These are phyloP conservation scores for Knoxdaviesia proteae DNA, from an alignment of 2,329 filamentous ascomycete genomes.

Conservation along the genomic window DNA sequence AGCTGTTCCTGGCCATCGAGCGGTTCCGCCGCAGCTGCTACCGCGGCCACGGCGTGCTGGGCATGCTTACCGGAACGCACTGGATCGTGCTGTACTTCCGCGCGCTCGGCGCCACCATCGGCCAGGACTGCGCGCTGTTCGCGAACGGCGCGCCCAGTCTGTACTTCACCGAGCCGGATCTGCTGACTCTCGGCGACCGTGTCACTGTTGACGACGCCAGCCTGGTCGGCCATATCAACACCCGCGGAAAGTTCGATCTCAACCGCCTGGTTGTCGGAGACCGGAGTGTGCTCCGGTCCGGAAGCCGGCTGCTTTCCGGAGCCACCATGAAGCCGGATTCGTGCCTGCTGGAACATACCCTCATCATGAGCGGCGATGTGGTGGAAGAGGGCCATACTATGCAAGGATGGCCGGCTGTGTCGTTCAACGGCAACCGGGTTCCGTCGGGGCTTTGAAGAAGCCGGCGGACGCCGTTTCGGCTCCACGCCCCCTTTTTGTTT, in stretches of 20 bases:
- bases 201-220: constrained; percentile 34
- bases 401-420: constrained; percentile 33
- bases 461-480: too few species aligned
- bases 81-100: constrained; percentile 32
- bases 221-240: constrained; percentile 35
- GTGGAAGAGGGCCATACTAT: constrained; percentile 27
- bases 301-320: constrained; percentile 29
- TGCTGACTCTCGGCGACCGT: constrained; percentile 29
- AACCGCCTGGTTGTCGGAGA: constrained; percentile 28
- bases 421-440: constrained; percentile 11
- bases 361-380: constrained; percentile 34
- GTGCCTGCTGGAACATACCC: constrained; percentile 33
- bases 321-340: constrained; percentile 30
- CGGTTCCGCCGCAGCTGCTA: constrained; percentile 27
- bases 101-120: constrained; percentile 29
- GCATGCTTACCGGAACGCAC: constrained; percentile 29
- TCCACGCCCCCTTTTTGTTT: too few species aligned
- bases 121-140: constrained; percentile 32
- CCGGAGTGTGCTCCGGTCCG: constrained; percentile 28
- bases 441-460: neutral
- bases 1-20: constrained; percentile 30
- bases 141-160: constrained; percentile 29
- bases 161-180: constrained; percentile 35
- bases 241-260: constrained; percentile 32
- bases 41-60: constrained; percentile 26